These are phyloP conservation scores for Lathyrus sativus DNA, from an alignment of 306 rosid species.

Conservation along the genomic window DNA sequence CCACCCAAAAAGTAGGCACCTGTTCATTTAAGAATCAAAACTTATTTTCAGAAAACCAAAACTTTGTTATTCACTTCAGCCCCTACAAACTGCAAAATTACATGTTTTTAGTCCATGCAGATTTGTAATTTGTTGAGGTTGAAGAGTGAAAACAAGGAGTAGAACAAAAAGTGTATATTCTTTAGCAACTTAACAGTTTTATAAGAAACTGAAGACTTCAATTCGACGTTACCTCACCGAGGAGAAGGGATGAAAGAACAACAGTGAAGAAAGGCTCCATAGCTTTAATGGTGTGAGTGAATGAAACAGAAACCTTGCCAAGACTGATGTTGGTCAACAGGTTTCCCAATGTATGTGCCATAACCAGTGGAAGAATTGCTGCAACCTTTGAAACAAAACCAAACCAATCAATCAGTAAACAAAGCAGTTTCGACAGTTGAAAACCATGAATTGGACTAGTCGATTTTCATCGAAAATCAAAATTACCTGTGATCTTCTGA, in stretches of 20 bases:
- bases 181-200: neutral
- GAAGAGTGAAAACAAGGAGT: neutral
- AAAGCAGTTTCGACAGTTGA: neutral
- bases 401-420: neutral
- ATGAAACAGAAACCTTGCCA: slow-evolving; percentile 75
- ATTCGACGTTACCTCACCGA: slow-evolving; percentile 58
- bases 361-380: slow-evolving; percentile 61
- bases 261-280: slow-evolving; percentile 85
- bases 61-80: neutral
- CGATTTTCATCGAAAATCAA: slow-evolving; percentile 28
- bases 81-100: neutral
- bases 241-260: slow-evolving; percentile 58
- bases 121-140: neutral
- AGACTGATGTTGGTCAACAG: slow-evolving; percentile 71
- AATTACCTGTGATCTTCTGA: slow-evolving; percentile 60
- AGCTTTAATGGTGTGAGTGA: slow-evolving; percentile 84
- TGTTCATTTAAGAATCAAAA: slow-evolving; percentile 53
- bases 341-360: slow-evolving; percentile 76
- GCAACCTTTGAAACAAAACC: slow-evolving; percentile 47
- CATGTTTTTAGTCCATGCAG: neutral
- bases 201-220: neutral
- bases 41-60: slow-evolving; percentile 38
- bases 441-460: neutral
- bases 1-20: slow-evolving; percentile 74
- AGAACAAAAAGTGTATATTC: neutral